Evolutionary conservation across 164 flowering plant genomes (phyloP).

Genomic region (grape (Vitis vinifera)): DNA sequence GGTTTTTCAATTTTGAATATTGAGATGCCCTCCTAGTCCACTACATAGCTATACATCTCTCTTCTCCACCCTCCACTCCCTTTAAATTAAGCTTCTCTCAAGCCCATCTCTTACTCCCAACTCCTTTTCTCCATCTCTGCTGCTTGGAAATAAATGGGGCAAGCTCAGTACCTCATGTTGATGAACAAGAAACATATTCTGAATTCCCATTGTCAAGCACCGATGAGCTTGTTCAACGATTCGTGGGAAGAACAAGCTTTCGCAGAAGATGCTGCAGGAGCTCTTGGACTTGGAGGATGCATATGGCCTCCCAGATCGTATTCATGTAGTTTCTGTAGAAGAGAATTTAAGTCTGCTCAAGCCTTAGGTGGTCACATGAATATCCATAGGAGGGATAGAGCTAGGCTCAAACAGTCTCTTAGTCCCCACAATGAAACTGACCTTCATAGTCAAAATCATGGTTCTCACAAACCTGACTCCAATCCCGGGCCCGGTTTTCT

Average conservation of each 20-base stretch:
- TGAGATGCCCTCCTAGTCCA: neutral
- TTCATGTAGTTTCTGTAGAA: conserved; percentile 47
- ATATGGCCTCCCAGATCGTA: conserved; percentile 60
- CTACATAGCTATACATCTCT: no score
- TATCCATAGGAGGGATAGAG: conserved; percentile 57
- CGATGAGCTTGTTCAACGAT: neutral
- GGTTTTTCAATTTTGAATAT: conserved; percentile 13
- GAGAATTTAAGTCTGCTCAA: conserved; percentile 63
- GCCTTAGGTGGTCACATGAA: conserved; percentile 71
- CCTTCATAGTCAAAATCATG: neutral
- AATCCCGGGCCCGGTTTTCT: neutral
- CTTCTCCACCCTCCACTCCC: neutral
- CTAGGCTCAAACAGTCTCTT: conserved; percentile 40
- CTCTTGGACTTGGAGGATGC: conserved; percentile 35
- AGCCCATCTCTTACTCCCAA: neutral
- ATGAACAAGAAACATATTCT: conserved; percentile 23
- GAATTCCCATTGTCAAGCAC: conserved; percentile 10
- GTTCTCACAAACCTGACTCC: neutral
- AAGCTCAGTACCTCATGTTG: conserved; percentile 24
- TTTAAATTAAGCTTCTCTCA: neutral
- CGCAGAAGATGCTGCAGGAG: conserved; percentile 32
- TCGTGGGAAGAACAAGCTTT: conserved; percentile 48
- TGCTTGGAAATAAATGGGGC: conserved; percentile 5
- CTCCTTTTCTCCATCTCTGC: neutral
- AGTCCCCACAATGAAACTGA: conserved; percentile 3